Percentiles rank a stretch among this genome's conserved stretches.
These are phyloP conservation scores for Pseudocercospora vitis DNA, from an alignment of 2,329 filamentous ascomycete species.

Conservation along the genomic window DNA sequence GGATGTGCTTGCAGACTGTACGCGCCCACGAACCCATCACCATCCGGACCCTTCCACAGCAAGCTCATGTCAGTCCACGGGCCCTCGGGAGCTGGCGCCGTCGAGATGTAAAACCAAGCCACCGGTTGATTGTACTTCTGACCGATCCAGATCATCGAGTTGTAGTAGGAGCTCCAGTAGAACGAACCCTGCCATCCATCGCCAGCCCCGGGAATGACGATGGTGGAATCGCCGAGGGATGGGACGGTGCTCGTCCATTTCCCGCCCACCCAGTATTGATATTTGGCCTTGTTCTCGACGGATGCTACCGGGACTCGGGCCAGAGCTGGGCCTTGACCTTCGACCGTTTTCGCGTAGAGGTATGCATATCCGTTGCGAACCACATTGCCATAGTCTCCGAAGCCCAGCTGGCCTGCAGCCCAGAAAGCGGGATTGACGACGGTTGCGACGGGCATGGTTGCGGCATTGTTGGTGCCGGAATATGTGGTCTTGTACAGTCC, in stretches of 20 bases:
- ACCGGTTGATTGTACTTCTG: slow-evolving; percentile 11
- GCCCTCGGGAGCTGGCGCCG: slow-evolving; percentile 34
- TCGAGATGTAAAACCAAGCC: slow-evolving; percentile 31
- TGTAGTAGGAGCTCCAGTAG: slow-evolving; percentile 34
- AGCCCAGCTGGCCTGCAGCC: slow-evolving; percentile 22
- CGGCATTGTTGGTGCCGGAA: slow-evolving; percentile 15
- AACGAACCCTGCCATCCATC: slow-evolving; percentile 36
- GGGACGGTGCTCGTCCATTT: slow-evolving; percentile 22
- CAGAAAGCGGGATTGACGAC: slow-evolving; percentile 25
- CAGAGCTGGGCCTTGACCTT: slow-evolving; percentile 15
- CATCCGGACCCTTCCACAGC: slow-evolving; percentile 22
- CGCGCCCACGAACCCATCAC: slow-evolving; percentile 21
- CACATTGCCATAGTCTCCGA: slow-evolving; percentile 27
- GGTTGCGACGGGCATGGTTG: slow-evolving; percentile 21
- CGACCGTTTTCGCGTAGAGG: slow-evolving; percentile 23
- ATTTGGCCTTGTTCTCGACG: slow-evolving; percentile 22
- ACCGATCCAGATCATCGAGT: slow-evolving; percentile 33
- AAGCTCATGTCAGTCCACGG: slow-evolving; percentile 32
- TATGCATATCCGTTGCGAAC: slow-evolving; percentile 23
- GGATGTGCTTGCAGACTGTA: slow-evolving; percentile 28
- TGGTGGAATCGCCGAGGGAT: slow-evolving; percentile 12
- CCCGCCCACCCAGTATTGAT: slow-evolving; percentile 23
- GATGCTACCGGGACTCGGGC: slow-evolving; percentile 21
- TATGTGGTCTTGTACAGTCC: slow-evolving; percentile 25
- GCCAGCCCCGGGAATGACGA: slow-evolving; percentile 30